Percentiles rank a stretch among this genome's conserved stretches.
Evolutionary conservation across 371 early-diverging fungal species (phyloP).

Genomic region (Fennellomyces sp.): DNA sequence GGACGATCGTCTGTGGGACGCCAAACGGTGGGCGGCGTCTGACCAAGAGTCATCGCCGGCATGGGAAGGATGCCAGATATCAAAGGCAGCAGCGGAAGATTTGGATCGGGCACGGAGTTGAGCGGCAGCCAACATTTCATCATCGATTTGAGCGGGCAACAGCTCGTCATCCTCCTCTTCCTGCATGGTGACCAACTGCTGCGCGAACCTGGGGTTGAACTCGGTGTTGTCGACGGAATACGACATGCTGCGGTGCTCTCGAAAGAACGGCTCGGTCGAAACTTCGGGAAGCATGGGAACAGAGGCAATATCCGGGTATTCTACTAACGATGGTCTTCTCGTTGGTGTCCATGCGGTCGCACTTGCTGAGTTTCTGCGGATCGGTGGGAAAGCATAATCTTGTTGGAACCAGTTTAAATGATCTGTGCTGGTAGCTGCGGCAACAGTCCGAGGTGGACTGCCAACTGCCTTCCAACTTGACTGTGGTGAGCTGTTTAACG

Average conservation of each 20-base stretch:
- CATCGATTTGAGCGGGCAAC: conserved; percentile 14
- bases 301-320: conserved; percentile 37
- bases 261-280: conserved; percentile 32
- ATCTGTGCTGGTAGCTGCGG: conserved; percentile 10
- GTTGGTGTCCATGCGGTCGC: conserved; percentile 16
- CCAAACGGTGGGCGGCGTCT: conserved; percentile 7
- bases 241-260: conserved; percentile 45
- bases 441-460: conserved; percentile 19
- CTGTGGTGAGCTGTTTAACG: conserved; percentile 7
- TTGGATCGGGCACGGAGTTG: conserved; percentile 34
- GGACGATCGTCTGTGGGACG: conserved; percentile 14
- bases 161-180: conserved; percentile 35
- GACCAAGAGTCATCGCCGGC: conserved; percentile 16
- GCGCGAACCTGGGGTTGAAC: conserved; percentile 1
- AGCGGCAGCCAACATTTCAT: conserved; percentile 20
- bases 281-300: conserved; percentile 44
- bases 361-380: conserved; percentile 42
- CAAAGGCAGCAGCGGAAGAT: conserved; percentile 42
- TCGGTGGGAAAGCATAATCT: conserved; percentile 42
- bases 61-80: conserved; percentile 37
- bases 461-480: conserved; percentile 27
- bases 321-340: conserved; percentile 13
- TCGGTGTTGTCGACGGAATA: conserved; percentile 32
- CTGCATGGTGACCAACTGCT: conserved; percentile 31
- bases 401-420: conserved; percentile 21